These are phyloP conservation scores for Talaromyces borbonicus DNA, from an alignment of 495 filamentous ascomycete genomes.

Conservation along the genomic window DNA sequence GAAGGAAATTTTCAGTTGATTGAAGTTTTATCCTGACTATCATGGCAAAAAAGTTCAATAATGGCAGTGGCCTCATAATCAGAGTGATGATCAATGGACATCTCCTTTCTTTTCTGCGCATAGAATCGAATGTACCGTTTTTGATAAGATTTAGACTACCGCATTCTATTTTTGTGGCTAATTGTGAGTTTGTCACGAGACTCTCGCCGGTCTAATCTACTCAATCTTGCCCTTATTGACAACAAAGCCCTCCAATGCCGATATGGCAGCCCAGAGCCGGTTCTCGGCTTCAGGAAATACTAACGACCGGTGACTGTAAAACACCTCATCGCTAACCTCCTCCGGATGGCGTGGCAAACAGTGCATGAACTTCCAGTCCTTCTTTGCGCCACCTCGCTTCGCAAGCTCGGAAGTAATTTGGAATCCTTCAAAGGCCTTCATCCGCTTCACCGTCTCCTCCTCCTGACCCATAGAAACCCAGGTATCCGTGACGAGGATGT, in stretches of 20 bases:
- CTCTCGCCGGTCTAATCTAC: constrained; percentile 10
- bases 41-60: too few relatives aligned
- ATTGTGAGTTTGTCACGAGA: too few relatives aligned
- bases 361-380: constrained; percentile 96
- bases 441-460: constrained; percentile 59
- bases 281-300: constrained; percentile 96
- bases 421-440: constrained; percentile 79
- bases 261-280: constrained; percentile 79
- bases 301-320: constrained; percentile 70
- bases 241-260: constrained; percentile 80
- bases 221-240: constrained; percentile 75
- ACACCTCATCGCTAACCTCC: constrained; percentile 90
- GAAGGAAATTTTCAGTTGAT: too few relatives aligned
- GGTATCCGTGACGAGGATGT: constrained; percentile 90
- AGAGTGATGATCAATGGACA: too few relatives aligned
- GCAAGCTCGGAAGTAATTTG: constrained; percentile 81
- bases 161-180: too few relatives aligned
- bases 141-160: too few relatives aligned
- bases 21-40: too few relatives aligned
- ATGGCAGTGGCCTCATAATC: too few relatives aligned
- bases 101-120: too few relatives aligned
- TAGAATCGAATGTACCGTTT: too few relatives aligned
- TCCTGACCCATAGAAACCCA: constrained; percentile 99
- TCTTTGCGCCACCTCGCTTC: constrained; percentile 74
- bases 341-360: constrained; percentile 90